phyloP scores from a whole-genome alignment of 352 stramenopile genomes.

The Thalassiosira sp. region DNA sequence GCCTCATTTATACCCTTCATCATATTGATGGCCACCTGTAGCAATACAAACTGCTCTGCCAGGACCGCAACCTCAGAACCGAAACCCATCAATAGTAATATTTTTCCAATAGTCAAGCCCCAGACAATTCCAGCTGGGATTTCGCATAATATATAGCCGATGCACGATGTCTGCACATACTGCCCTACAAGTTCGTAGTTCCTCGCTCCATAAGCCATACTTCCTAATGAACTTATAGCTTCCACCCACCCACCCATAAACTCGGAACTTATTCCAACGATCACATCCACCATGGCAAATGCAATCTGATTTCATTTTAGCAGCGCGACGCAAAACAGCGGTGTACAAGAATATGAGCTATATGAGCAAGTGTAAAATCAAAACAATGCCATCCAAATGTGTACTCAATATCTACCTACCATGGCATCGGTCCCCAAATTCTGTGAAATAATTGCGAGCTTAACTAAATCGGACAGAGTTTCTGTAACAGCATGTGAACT shows the following conservation, averaged over 20 bases:
- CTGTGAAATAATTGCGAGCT: constrained; percentile 46
- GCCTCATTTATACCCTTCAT: constrained; percentile 34
- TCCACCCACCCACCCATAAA: constrained; percentile 51
- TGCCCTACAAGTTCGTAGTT: constrained; percentile 55
- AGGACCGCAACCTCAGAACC: constrained; percentile 23
- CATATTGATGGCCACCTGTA: constrained; percentile 17
- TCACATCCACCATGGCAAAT: constrained; percentile 12
- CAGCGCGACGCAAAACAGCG: too few species aligned
- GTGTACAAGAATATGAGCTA: too few species aligned
- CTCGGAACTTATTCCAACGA: constrained; percentile 38
- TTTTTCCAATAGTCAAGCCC: constrained; percentile 31
- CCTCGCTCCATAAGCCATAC: constrained; percentile 38
- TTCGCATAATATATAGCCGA: constrained; percentile 31
- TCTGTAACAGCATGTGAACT: constrained; percentile 34
- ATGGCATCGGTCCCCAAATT: constrained; percentile 50
- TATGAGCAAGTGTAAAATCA: too few species aligned
- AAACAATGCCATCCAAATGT: too few species aligned
- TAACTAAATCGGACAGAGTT: constrained; percentile 24
- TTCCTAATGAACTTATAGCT: constrained; percentile 36
- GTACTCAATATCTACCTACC: too few species aligned
- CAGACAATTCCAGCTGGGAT: constrained; percentile 38
- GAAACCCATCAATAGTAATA: constrained; percentile 52
- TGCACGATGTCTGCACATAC: constrained; percentile 38
- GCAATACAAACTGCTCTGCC: constrained; percentile 28
- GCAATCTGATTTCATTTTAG: too few species aligned